Evolutionary conservation across 495 filamentous ascomycete species (phyloP).

Genomic region (Antarctomyces pellizariae): DNA sequence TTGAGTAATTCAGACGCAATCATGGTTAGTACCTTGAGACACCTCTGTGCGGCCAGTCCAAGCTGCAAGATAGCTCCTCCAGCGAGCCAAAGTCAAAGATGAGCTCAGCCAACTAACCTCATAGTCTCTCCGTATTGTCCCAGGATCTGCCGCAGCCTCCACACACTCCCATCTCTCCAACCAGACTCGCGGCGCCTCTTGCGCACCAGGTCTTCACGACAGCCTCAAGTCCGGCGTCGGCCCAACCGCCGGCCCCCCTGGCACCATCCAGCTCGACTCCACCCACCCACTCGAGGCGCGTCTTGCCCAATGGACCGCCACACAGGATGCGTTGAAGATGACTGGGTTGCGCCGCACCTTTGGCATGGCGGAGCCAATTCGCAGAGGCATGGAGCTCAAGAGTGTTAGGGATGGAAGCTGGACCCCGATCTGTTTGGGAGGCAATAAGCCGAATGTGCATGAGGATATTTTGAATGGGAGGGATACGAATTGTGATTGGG

Average conservation of each 20-base stretch:
- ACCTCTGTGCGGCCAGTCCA: no score
- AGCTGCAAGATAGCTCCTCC: no score
- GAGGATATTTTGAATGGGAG: conserved; percentile 66
- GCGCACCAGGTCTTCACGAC: conserved; percentile 78
- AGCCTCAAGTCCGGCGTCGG: conserved; percentile 64
- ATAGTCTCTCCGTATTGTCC: conserved; percentile 78
- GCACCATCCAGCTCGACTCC: conserved; percentile 24
- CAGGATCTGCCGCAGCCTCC: conserved; percentile 32
- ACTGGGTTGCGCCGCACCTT: conserved; percentile 60
- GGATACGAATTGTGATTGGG: conserved; percentile 58
- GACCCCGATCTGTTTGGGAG: conserved; percentile 23
- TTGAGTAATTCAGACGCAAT: no score
- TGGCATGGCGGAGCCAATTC: conserved; percentile 82
- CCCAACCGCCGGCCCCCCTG: conserved; percentile 20
- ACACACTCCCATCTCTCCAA: conserved; percentile 32
- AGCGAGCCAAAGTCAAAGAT: no score
- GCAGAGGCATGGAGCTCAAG: conserved; percentile 87
- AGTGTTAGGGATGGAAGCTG: conserved; percentile 36
- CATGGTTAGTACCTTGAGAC: no score
- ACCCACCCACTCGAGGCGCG: conserved; percentile 81
- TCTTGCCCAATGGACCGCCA: conserved; percentile 58
- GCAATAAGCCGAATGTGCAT: conserved; percentile 26
- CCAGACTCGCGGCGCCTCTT: conserved; percentile 45
- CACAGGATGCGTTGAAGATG: conserved; percentile 75
- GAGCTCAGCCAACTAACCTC: conserved; percentile 6